Evolutionary conservation across 495 filamentous ascomycete genomes (phyloP).

Genomic region (Penicilliopsis zonata): DNA sequence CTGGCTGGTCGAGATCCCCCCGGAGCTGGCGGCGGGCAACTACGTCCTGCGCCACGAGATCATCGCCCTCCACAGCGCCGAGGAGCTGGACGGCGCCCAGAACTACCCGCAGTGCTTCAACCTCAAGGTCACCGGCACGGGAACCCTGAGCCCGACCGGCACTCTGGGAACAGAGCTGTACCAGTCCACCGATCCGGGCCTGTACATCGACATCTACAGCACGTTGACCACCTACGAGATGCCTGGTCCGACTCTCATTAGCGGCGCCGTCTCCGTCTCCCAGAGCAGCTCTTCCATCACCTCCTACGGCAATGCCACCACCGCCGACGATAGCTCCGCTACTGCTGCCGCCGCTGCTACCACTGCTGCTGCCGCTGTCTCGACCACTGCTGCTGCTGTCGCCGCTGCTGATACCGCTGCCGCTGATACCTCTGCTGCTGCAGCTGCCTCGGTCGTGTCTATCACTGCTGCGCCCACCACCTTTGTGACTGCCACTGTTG

Average conservation of each 20-base stretch:
- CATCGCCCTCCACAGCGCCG: slow-evolving; percentile 51
- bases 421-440: not conserved
- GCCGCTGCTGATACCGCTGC: slow-evolving; percentile 4
- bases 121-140: slow-evolving; percentile 46
- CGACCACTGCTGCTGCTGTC: slow-evolving; percentile 1
- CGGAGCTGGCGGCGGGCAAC: slow-evolving; percentile 45
- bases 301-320: slow-evolving; percentile 12
- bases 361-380: slow-evolving; percentile 1
- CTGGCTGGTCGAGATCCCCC: slow-evolving; percentile 52
- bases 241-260: slow-evolving; percentile 35
- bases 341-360: slow-evolving; percentile 6
- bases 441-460: no score
- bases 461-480: slow-evolving; percentile 4
- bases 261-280: slow-evolving; percentile 13
- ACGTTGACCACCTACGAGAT: slow-evolving; percentile 33
- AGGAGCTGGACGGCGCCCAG: slow-evolving; percentile 44
- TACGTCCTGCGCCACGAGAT: slow-evolving; percentile 67
- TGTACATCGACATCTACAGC: slow-evolving; percentile 49
- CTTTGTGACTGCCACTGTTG: slow-evolving; percentile 1
- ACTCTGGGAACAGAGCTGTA: slow-evolving; percentile 46
- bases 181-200: slow-evolving; percentile 35
- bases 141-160: slow-evolving; percentile 37
- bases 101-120: slow-evolving; percentile 63
- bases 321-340: slow-evolving; percentile 4
- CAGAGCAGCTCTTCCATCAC: slow-evolving; percentile 14